Base-by-base conservation (phyloP, 2,329 filamentous ascomycete genomes). In the Sclerotinia subarctica region DNA sequence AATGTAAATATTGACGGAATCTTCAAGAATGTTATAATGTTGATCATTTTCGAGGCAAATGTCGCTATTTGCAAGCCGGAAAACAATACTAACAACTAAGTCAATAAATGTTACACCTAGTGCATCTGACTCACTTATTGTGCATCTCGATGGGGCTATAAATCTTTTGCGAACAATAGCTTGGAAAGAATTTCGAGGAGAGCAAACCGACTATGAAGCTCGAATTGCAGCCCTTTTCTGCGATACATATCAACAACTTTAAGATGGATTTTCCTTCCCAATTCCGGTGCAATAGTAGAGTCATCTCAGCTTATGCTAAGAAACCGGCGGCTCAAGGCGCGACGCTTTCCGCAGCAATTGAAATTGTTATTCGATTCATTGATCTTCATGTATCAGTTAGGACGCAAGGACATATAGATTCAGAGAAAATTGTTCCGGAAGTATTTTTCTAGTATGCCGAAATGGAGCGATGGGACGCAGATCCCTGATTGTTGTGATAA, bases 21-120 rank as follows among this genome's bases (percentile, higher is more conserved):
- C 1, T 83, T 86, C 79, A 81, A 86, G 15, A 80, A 82, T 1
- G 80, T 85, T 13, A 78, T 86, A 59, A 81, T 86, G 44, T 78
- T 86, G 10, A 81, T 82, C 57, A 81, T 83, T 6, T 86, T 84
- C 70, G 84, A 86, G 74, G 74, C 75, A 64, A 71, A 69, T 51
- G 11, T 54, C 2, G 19, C 17, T 32, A 10, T 21, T 54, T 17
- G 32, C 6, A 29, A 53, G 29, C 26, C 26, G 29, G 17, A 32
- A 32, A 54, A 54, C 19, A 32, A 54, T 21, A 21, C 52, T 29
- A 13, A 24, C 21, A 35, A 63, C 17, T n/a, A 35, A 58, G 60
- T 54, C 65, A 44, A 49, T 69, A 13, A 53, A 72, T 69, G 57
- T 70, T n/a, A 70, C 70, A n/a, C 72, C 69, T 54, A 66, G 69